These are phyloP conservation scores for Suillus occidentalis DNA, from an alignment of 768 basidiomycete genomes.

Conservation along the genomic window DNA sequence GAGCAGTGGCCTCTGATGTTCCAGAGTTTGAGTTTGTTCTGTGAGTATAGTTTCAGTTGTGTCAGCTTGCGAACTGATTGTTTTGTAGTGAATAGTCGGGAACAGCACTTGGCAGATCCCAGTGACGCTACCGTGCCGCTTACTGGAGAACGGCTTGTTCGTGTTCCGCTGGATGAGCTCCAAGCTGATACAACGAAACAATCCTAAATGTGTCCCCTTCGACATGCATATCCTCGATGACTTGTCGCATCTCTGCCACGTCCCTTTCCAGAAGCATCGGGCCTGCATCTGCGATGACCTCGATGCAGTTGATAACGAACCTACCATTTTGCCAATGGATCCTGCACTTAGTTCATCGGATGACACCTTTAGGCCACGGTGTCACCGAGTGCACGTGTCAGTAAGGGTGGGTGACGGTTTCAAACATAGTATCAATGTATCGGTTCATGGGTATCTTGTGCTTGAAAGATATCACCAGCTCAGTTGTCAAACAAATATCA, in stretches of 20 bases:
- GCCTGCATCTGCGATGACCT: not conserved
- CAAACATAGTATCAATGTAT: not conserved
- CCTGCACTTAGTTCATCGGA: not conserved
- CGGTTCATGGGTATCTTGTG: not conserved
- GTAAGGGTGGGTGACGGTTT: not conserved
- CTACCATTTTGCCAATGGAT: not conserved
- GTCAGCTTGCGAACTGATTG: not conserved
- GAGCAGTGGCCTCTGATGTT: conserved; percentile 1
- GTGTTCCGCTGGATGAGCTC: conserved; percentile 71
- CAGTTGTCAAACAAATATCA: not conserved
- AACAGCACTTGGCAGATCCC: conserved; percentile 21
- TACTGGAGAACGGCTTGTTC: conserved; percentile 63
- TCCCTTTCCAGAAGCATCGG: not conserved
- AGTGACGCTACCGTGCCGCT: conserved; percentile 20
- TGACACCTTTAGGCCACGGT: not conserved
- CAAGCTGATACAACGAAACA: conserved; percentile 29
- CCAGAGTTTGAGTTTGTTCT: conserved; percentile 62
- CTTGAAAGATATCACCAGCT: not conserved
- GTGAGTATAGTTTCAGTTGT: conserved; percentile 33
- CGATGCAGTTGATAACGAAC: not conserved
- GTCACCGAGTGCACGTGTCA: not conserved
- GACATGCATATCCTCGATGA: not conserved
- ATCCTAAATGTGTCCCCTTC: conserved; percentile 7
- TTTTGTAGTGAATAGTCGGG: conserved; percentile 49
- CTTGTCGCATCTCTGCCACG: not conserved